These are phyloP conservation scores for Spatholobus suberectus DNA, from an alignment of 306 rosid species.

Conservation along the genomic window DNA sequence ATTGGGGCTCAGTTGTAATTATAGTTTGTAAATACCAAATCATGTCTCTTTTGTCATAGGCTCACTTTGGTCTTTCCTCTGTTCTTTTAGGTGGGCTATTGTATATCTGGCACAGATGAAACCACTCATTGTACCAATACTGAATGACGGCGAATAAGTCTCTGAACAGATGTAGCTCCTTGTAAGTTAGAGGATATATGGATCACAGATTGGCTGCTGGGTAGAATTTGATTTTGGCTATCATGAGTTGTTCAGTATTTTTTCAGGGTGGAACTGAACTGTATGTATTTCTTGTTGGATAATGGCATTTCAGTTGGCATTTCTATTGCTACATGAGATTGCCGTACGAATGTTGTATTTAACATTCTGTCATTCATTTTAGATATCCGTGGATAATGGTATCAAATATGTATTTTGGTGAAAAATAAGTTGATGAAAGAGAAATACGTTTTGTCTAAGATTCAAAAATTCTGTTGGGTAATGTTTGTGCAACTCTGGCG, in stretches of 20 bases:
- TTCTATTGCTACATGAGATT: constrained; percentile 40
- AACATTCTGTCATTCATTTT: constrained; percentile 40
- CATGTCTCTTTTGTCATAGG: neutral
- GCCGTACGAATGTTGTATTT: constrained; percentile 42
- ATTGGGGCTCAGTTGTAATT: constrained; percentile 16
- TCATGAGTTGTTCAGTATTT: constrained; percentile 47
- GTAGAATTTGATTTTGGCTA: constrained; percentile 46
- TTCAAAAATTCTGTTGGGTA: neutral
- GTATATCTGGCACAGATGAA: constrained; percentile 98
- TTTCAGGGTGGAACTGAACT: constrained; percentile 45
- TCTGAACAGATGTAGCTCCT: constrained; percentile 30
- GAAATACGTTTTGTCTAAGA: neutral
- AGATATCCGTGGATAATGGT: constrained; percentile 34
- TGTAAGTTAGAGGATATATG: constrained; percentile 45
- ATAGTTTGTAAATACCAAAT: neutral
- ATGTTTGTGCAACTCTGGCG: neutral
- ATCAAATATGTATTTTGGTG: constrained; percentile 37
- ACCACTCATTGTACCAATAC: constrained; percentile 94
- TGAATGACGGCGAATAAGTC: constrained; percentile 76
- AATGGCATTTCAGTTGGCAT: constrained; percentile 44
- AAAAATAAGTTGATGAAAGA: constrained; percentile 44
- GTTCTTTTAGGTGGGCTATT: constrained; percentile 88
- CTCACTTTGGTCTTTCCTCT: constrained; percentile 34
- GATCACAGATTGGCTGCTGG: constrained; percentile 43
- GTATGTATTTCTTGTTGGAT: constrained; percentile 56